phyloP scores from a whole-genome alignment of 23 red algal species.

The Gracilaria vermiculophylla region DNA sequence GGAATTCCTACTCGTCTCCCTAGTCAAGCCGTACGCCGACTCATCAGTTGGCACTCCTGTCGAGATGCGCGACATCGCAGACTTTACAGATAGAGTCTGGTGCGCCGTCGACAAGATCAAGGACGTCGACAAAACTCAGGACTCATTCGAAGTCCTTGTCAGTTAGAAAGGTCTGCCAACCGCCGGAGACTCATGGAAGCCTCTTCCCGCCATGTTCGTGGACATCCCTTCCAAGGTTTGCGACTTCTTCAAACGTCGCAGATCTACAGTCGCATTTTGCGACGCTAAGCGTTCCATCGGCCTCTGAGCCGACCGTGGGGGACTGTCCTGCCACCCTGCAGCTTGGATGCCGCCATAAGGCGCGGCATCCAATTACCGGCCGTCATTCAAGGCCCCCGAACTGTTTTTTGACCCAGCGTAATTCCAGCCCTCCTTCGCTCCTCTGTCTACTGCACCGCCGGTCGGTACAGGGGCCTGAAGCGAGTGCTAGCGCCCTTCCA shows the following conservation, averaged over 20 bases:
- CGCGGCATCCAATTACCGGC: no score
- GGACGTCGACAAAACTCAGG: neutral
- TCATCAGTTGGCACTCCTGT: neutral
- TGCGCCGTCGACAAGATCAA: neutral
- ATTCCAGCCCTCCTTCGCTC: no score
- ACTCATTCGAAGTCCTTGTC: neutral
- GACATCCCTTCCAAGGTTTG: neutral
- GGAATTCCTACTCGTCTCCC: neutral
- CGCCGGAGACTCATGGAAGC: neutral
- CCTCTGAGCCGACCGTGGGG: no score
- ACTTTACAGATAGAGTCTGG: neutral
- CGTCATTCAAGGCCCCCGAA: no score
- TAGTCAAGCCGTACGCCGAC: neutral
- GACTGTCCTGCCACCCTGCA: no score
- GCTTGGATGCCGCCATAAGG: no score
- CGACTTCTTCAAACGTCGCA: neutral
- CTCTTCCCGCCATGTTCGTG: neutral
- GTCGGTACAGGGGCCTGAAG: no score
- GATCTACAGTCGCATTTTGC: neutral
- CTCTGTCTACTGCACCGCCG: no score
- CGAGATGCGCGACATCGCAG: neutral
- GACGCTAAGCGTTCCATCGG: no score
- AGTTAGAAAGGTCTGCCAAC: slow-evolving; percentile 11
- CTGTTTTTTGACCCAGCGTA: no score
- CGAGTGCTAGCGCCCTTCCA: no score